phyloP scores from a whole-genome alignment of 2,329 filamentous ascomycete species.

The Alternaria atra region DNA sequence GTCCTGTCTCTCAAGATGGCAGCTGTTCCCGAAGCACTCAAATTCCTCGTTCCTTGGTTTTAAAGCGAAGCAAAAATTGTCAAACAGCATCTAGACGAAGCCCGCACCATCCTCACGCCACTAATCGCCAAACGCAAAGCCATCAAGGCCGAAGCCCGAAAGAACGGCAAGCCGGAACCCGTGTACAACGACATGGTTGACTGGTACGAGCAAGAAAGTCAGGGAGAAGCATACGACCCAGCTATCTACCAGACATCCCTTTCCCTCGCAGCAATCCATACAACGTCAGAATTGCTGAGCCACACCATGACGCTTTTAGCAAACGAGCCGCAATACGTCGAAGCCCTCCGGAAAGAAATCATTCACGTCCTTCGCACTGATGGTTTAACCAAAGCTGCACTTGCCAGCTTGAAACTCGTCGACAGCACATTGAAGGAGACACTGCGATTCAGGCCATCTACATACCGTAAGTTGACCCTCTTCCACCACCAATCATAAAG shows the following conservation, averaged over 20 bases:
- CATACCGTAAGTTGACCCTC: background rate
- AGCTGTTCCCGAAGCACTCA: background rate
- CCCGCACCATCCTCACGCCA: background rate
- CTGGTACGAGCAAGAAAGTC: background rate
- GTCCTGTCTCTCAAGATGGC: background rate
- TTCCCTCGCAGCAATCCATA: background rate
- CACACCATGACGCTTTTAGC: background rate
- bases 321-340: background rate
- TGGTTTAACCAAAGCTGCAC: background rate
- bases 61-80: background rate
- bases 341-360: background rate
- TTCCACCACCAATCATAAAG: fast-evolving
- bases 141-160: background rate
- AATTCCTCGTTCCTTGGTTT: background rate
- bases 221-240: background rate
- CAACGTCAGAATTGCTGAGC: background rate
- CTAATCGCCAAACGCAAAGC: background rate
- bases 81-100: background rate
- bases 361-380: background rate
- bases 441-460: background rate
- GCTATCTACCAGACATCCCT: background rate
- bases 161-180: background rate
- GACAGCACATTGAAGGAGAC: slow-evolving; percentile 3
- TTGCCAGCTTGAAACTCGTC: background rate
- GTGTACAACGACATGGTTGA: slow-evolving; percentile 1